phyloP scores from a whole-genome alignment of 164 flowering plant species.

The Cinnamomum chago region DNA sequence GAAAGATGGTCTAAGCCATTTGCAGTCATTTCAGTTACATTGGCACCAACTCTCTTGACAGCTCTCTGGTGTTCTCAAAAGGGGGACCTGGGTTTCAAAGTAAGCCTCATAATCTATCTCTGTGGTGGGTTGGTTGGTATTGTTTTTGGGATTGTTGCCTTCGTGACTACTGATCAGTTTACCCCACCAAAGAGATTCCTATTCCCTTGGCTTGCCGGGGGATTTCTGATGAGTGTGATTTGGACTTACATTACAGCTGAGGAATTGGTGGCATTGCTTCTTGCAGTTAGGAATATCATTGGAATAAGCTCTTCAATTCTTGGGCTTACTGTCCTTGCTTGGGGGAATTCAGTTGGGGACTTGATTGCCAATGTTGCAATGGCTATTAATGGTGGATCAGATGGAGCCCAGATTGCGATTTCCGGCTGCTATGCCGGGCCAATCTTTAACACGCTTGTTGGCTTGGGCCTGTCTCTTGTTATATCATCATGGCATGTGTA shows the following conservation, averaged over 20 bases:
- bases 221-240: slow-evolving; percentile 54
- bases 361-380: slow-evolving; percentile 44
- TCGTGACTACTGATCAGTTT: slow-evolving; percentile 22
- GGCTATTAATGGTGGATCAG: slow-evolving; percentile 33
- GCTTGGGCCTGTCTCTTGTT: slow-evolving; percentile 42
- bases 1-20: slow-evolving; percentile 47
- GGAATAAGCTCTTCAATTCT: slow-evolving; percentile 43
- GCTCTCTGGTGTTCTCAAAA: slow-evolving; percentile 32
- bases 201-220: slow-evolving; percentile 50
- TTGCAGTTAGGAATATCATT: slow-evolving; percentile 35
- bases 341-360: slow-evolving; percentile 60
- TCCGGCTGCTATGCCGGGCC: slow-evolving; percentile 54
- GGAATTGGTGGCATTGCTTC: slow-evolving; percentile 46
- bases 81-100: slow-evolving; percentile 1
- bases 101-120: slow-evolving; percentile 13
- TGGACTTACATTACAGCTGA: slow-evolving; percentile 53
- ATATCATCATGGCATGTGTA: slow-evolving; percentile 32
- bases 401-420: slow-evolving; percentile 45
- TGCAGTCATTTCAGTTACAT: slow-evolving; percentile 38
- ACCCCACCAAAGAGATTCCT: slow-evolving; percentile 36
- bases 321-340: slow-evolving; percentile 48
- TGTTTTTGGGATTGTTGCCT: slow-evolving; percentile 29
- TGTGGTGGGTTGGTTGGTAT: slow-evolving; percentile 24
- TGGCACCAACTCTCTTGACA: slow-evolving; percentile 43
- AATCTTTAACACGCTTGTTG: slow-evolving; percentile 47